These are phyloP conservation scores for Exserohilum turcica DNA, from an alignment of 2,329 filamentous ascomycete genomes.

Conservation along the genomic window DNA sequence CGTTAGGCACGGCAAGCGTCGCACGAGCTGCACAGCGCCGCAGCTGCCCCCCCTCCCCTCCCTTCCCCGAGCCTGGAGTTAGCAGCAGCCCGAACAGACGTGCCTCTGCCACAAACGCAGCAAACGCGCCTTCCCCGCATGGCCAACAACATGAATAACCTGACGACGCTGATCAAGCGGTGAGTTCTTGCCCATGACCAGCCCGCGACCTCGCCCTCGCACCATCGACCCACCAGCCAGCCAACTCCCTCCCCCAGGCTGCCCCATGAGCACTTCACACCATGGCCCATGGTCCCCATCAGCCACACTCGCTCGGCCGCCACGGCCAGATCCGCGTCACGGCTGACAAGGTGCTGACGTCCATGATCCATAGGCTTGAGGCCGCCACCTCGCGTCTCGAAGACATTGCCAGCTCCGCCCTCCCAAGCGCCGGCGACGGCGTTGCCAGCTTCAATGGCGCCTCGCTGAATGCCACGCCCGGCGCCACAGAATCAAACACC, in stretches of 20 bases:
- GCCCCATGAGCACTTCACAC: slow-evolving; percentile 2
- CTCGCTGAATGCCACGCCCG: slow-evolving; percentile 32
- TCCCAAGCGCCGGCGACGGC: slow-evolving; percentile 43
- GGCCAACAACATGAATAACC: slow-evolving; percentile 91
- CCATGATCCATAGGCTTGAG: slow-evolving; percentile 74
- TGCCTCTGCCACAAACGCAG: slow-evolving; percentile 34
- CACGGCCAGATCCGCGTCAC: slow-evolving; percentile 25
- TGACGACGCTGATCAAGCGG: slow-evolving; percentile 98
- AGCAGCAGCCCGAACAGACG: slow-evolving; percentile 18
- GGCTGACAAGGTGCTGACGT: slow-evolving; percentile 55
- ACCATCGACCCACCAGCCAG: neutral
- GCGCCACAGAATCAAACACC: slow-evolving; percentile 43
- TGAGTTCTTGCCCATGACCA: slow-evolving; percentile 54
- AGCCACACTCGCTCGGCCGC: slow-evolving; percentile 21
- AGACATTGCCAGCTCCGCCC: slow-evolving; percentile 83
- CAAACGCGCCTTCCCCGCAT: slow-evolving; percentile 55
- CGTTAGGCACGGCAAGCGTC: neutral
- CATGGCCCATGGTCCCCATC: slow-evolving; percentile 15
- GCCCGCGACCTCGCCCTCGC: slow-evolving; percentile 2
- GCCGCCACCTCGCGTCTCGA: slow-evolving; percentile 94
- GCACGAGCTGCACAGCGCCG: slow-evolving; percentile 33
- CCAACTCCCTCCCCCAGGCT: neutral
- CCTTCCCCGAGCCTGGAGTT: slow-evolving; percentile 30
- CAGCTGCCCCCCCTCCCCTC: slow-evolving; percentile 31
- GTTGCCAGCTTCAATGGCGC: slow-evolving; percentile 35